Conservation (phyloP, 2,329 filamentous ascomycete genomes). For the Boeremia lycopersici region DNA sequence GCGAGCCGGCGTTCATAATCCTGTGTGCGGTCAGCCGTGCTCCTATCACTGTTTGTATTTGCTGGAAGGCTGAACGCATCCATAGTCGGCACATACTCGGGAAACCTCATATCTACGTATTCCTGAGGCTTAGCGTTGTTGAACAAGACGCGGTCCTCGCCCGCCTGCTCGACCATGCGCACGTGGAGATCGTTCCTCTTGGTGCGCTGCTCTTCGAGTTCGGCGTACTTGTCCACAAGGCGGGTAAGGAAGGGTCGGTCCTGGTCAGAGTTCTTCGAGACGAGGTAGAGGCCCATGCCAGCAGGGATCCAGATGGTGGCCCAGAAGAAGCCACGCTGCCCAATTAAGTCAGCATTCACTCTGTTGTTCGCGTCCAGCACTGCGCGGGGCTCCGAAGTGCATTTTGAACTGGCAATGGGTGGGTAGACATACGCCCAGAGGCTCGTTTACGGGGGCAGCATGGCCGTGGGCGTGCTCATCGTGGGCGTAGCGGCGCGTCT, state of each 20-base stretch:
- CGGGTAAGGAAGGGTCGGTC: conserved; percentile 53
- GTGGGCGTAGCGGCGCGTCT: conserved; percentile 51
- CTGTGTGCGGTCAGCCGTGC: conserved; percentile 48
- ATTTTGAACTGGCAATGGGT: conserved; percentile 18
- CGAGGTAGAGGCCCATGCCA: conserved; percentile 52
- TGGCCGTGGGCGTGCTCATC: conserved; percentile 45
- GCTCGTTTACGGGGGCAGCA: conserved; percentile 52
- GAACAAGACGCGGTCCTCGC: conserved; percentile 66
- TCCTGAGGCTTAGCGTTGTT: conserved; percentile 53
- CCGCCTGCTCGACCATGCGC: conserved; percentile 66
- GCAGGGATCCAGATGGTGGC: conserved; percentile 55
- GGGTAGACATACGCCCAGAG: conserved; percentile 56
- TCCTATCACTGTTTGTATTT: too few relatives aligned
- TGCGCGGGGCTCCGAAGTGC: neutral
- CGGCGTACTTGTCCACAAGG: conserved; percentile 62
- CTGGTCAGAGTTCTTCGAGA: conserved; percentile 50
- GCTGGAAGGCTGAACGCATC: neutral
- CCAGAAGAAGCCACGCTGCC: conserved; percentile 58
- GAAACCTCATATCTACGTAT: conserved; percentile 63
- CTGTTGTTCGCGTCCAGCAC: neutral
- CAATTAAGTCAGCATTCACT: conserved; percentile 30
- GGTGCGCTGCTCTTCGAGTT: conserved; percentile 59
- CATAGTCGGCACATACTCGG: conserved; percentile 62
- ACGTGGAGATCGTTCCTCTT: conserved; percentile 66
- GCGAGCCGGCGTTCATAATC: conserved; percentile 66